A percentile compares a stretch with the other conserved stretches of the same genome.
phyloP scores from a whole-genome alignment of 331 rosid genomes.

The Erythrophleum ivorense region DNA sequence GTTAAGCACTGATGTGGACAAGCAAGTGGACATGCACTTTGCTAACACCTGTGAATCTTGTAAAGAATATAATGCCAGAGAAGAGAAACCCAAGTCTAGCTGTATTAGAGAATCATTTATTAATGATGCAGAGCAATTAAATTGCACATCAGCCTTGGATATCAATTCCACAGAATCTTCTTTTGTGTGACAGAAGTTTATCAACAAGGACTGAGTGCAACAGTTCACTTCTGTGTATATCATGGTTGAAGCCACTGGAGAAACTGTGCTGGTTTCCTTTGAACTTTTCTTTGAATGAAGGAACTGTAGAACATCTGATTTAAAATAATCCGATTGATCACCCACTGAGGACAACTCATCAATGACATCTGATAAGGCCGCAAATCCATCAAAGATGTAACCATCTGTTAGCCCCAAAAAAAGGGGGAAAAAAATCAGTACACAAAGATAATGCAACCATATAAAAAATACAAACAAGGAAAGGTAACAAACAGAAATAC shows the following conservation, averaged over 20 bases:
- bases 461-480: constrained; percentile 24
- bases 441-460: constrained; percentile 33
- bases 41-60: constrained; percentile 58
- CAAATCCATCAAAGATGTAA: constrained; percentile 61
- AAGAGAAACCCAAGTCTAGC: constrained; percentile 64
- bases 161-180: constrained; percentile 52
- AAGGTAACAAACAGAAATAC: constrained; percentile 27
- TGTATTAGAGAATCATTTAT: constrained; percentile 56
- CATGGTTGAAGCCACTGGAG: constrained; percentile 44
- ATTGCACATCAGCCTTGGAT: constrained; percentile 61
- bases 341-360: constrained; percentile 59
- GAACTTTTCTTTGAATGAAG: constrained; percentile 57
- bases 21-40: constrained; percentile 56
- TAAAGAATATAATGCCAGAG: constrained; percentile 54
- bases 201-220: constrained; percentile 52
- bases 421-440: background rate
- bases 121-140: constrained; percentile 65
- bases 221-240: constrained; percentile 65
- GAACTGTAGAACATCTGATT: constrained; percentile 80
- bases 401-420: constrained; percentile 53
- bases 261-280: constrained; percentile 46
- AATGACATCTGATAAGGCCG: constrained; percentile 64
- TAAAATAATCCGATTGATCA: constrained; percentile 69
- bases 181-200: constrained; percentile 51
- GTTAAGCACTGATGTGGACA: constrained; percentile 53